Conservation (phyloP, 352 stramenopile species). For the Peronospora farinosa region DNA sequence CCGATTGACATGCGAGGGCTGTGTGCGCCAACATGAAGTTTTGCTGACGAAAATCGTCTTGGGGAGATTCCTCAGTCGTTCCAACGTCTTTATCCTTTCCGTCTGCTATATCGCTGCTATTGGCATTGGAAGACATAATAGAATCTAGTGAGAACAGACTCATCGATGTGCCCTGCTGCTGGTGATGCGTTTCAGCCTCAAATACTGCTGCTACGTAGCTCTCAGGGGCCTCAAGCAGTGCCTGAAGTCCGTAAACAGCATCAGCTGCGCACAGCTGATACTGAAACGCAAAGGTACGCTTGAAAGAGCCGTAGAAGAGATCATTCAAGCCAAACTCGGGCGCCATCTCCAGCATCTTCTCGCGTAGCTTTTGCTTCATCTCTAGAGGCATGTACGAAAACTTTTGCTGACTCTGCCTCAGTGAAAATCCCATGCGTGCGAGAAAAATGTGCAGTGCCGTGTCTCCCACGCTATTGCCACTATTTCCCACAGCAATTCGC, state of each 20-base stretch:
- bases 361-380: constrained; percentile 88
- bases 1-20: constrained; percentile 58
- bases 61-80: constrained; percentile 18
- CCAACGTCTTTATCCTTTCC: constrained; percentile 25
- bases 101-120: constrained; percentile 3
- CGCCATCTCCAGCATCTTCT: constrained; percentile 89
- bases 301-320: constrained; percentile 95
- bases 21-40: constrained; percentile 78
- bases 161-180: constrained; percentile 39
- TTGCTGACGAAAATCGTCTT: constrained; percentile 65
- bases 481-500: constrained; percentile 38
- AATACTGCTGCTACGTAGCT: constrained; percentile 62
- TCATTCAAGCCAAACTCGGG: constrained; percentile 93
- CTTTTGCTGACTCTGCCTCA: constrained; percentile 93
- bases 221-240: constrained; percentile 88
- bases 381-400: constrained; percentile 92
- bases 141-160: constrained; percentile 35
- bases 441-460: constrained; percentile 89
- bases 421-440: constrained; percentile 95
- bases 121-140: constrained; percentile 13
- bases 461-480: constrained; percentile 40
- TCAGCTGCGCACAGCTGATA: constrained; percentile 93
- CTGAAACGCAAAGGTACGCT: constrained; percentile 91
- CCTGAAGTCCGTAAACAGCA: constrained; percentile 91
- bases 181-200: constrained; percentile 51